Percentiles rank a stretch among this genome's conserved stretches.
These are phyloP conservation scores for Lepidium sativum DNA, from an alignment of 345 rosid genomes.

Conservation along the genomic window DNA sequence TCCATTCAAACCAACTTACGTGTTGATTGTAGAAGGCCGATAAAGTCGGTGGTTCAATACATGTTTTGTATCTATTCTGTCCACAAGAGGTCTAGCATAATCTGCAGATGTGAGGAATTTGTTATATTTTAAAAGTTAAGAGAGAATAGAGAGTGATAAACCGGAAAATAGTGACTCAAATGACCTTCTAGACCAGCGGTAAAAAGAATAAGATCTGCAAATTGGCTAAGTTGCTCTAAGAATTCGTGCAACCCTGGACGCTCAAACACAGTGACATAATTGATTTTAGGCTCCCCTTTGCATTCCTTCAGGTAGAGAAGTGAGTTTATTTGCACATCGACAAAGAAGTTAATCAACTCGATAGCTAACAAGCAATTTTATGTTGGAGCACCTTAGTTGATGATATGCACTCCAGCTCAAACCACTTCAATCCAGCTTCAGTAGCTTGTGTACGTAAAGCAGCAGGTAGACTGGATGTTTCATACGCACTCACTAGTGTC, in stretches of 20 bases:
- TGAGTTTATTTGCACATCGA: constrained; percentile 1
- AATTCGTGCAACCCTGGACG: constrained; percentile 85
- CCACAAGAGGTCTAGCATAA: constrained; percentile 87
- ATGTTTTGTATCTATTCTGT: constrained; percentile 59
- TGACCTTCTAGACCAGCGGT: constrained; percentile 95
- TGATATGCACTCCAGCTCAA: constrained; percentile 75
- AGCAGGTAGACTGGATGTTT: constrained; percentile 44
- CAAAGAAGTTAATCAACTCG: neutral
- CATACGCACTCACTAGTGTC: constrained; percentile 32
- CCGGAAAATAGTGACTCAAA: neutral
- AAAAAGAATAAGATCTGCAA: constrained; percentile 71
- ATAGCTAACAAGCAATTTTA: neutral
- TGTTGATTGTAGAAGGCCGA: constrained; percentile 80
- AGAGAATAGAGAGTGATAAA: neutral
- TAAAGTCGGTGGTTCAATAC: constrained; percentile 60
- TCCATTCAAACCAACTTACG: constrained; percentile 42
- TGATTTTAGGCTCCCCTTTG: constrained; percentile 60
- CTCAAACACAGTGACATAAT: constrained; percentile 73
- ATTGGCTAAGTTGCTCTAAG: constrained; percentile 55
- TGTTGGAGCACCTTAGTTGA: constrained; percentile 58
- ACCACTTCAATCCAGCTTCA: constrained; percentile 71
- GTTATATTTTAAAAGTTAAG: neutral
- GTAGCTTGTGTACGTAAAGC: constrained; percentile 46
- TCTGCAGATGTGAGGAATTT: constrained; percentile 32
- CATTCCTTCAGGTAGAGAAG: constrained; percentile 44